Evolutionary conservation across 2,329 filamentous ascomycete species (phyloP).

Genomic region (Coniosporium tulheliwenetii): DNA sequence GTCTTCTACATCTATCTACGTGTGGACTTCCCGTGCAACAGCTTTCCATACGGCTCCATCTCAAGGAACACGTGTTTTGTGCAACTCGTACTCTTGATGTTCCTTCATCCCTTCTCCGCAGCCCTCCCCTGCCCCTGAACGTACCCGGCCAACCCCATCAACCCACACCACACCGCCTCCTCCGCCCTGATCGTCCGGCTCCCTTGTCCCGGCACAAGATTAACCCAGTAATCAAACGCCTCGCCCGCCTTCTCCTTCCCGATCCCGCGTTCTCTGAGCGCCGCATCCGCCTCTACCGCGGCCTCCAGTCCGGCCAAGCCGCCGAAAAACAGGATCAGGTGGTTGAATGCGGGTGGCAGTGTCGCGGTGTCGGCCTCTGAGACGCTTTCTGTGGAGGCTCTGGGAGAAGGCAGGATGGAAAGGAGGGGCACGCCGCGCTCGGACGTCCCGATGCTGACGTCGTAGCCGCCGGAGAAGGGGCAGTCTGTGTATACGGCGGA

Average conservation of each 20-base stretch:
- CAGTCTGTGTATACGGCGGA: slow-evolving; percentile 65
- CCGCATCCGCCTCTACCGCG: slow-evolving; percentile 47
- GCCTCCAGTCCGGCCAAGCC: slow-evolving; percentile 67
- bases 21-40: no score
- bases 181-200: slow-evolving; percentile 73
- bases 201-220: slow-evolving; percentile 65
- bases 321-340: slow-evolving; percentile 66
- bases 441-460: slow-evolving; percentile 69
- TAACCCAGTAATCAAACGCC: slow-evolving; percentile 69
- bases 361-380: no score
- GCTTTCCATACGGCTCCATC: no score
- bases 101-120: no score
- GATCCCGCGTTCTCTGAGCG: slow-evolving; percentile 20
- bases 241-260: slow-evolving; percentile 47
- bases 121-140: no score
- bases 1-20: no score
- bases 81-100: no score
- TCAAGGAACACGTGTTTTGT: no score
- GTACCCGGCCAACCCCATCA: slow-evolving; percentile 40
- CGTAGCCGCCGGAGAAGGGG: slow-evolving; percentile 62
- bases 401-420: slow-evolving; percentile 1
- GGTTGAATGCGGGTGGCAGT: slow-evolving; percentile 36
- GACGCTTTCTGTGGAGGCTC: no score
- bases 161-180: slow-evolving; percentile 63
- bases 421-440: slow-evolving; percentile 48